These are phyloP conservation scores for Plasmopara muralis DNA, from an alignment of 352 stramenopile species.

Conservation along the genomic window DNA sequence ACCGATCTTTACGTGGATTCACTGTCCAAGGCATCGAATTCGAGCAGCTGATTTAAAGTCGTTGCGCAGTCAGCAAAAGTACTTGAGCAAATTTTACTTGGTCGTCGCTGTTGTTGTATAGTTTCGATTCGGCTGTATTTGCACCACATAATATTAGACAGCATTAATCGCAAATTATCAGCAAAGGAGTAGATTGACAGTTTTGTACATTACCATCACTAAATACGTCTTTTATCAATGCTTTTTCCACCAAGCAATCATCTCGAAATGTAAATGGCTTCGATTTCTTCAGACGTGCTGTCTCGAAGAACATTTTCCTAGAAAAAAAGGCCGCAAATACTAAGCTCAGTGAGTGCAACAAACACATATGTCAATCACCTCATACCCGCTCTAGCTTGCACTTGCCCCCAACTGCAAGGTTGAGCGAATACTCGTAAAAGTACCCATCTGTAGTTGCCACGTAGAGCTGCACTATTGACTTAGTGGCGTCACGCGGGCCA, in stretches of 20 bases:
- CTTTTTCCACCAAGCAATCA: background rate
- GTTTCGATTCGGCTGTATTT: background rate
- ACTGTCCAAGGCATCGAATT: slow-evolving; percentile 79
- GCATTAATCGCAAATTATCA: too few species aligned
- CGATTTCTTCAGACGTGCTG: slow-evolving; percentile 77
- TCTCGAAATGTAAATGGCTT: slow-evolving; percentile 77
- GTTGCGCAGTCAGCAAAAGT: slow-evolving; percentile 2
- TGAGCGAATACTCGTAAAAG: slow-evolving; percentile 86
- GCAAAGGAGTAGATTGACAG: background rate
- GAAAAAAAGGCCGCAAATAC: background rate
- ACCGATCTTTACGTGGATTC: slow-evolving; percentile 77
- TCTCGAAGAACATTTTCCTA: slow-evolving; percentile 83
- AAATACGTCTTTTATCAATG: background rate
- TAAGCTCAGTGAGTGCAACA: background rate
- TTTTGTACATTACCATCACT: slow-evolving; percentile 15
- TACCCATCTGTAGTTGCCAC: slow-evolving; percentile 74
- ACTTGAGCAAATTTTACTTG: background rate
- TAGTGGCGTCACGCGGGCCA: slow-evolving; percentile 45
- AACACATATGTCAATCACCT: background rate
- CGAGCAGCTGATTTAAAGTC: slow-evolving; percentile 64
- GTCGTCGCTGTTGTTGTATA: background rate
- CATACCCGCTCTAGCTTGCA: slow-evolving; percentile 68
- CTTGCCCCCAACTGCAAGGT: slow-evolving; percentile 58
- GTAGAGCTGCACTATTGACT: slow-evolving; percentile 62
- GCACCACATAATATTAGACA: background rate